Evolutionary conservation across 75 land plant species (phyloP).

Genomic region (Selaginella moellendorffii): DNA sequence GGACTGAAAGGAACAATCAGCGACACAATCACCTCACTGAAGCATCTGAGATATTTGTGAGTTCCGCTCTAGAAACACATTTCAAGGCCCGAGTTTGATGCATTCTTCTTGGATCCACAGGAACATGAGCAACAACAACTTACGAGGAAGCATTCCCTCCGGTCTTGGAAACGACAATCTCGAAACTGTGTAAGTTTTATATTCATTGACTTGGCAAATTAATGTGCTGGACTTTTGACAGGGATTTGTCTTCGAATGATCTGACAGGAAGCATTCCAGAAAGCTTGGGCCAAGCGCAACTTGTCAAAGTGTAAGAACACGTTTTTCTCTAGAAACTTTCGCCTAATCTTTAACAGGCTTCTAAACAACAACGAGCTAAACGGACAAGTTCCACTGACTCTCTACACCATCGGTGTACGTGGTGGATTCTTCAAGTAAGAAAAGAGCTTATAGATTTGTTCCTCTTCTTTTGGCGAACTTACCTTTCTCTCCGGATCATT

Average conservation of each 20-base stretch:
- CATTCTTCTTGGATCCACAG: slow-evolving; percentile 30
- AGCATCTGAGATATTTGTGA: slow-evolving; percentile 72
- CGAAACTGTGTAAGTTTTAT: slow-evolving; percentile 46
- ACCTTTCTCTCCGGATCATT: too few relatives aligned
- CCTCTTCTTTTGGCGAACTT: too few relatives aligned
- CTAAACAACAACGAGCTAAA: slow-evolving; percentile 60
- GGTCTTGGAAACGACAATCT: slow-evolving; percentile 54
- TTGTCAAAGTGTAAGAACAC: slow-evolving; percentile 61
- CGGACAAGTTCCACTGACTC: slow-evolving; percentile 67
- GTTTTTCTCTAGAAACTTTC: neutral
- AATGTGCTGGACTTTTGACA: slow-evolving; percentile 5
- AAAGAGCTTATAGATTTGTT: too few relatives aligned
- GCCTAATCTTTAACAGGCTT: slow-evolving; percentile 36
- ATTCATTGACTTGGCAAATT: neutral
- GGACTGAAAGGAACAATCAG: slow-evolving; percentile 81
- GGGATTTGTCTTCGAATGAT: slow-evolving; percentile 63
- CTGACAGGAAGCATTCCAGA: slow-evolving; percentile 64
- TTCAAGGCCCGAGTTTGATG: too few relatives aligned
- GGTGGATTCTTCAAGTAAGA: slow-evolving; percentile 84
- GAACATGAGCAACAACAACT: slow-evolving; percentile 34
- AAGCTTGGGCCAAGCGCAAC: slow-evolving; percentile 48
- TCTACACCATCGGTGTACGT: slow-evolving; percentile 78
- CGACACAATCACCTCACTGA: slow-evolving; percentile 47
- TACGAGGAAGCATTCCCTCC: slow-evolving; percentile 48
- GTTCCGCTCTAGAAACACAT: slow-evolving; percentile 26